These are phyloP conservation scores for Thalassiosira sp. DNA, from an alignment of 352 stramenopile genomes.

Conservation along the genomic window DNA sequence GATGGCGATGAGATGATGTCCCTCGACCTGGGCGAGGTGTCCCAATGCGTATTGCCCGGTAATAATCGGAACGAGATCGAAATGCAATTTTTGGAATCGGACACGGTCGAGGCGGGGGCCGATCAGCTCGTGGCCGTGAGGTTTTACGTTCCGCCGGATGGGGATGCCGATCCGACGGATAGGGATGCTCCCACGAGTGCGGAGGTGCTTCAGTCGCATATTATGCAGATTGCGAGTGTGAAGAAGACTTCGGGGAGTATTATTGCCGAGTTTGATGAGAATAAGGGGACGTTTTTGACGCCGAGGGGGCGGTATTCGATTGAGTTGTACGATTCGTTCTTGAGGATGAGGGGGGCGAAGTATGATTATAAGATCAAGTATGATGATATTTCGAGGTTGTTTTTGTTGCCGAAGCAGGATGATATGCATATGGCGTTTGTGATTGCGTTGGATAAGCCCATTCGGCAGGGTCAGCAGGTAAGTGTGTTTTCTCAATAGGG, in stretches of 20 bases:
- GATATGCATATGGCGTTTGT: conserved; percentile 97
- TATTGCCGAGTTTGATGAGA: conserved; percentile 96
- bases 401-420: conserved; percentile 96
- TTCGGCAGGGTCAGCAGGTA: conserved; percentile 96
- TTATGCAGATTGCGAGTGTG: conserved; percentile 85
- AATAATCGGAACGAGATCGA: conserved; percentile 98
- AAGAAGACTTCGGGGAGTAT: conserved; percentile 93
- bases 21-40: conserved; percentile 84
- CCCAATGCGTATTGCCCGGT: conserved; percentile 91
- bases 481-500: conserved; percentile 3
- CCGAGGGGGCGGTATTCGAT: conserved; percentile 96
- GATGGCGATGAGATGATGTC: conserved; percentile 82
- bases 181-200: conserved; percentile 83
- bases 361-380: conserved; percentile 99
- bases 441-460: conserved; percentile 97
- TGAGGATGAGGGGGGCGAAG: conserved; percentile 96
- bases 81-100: conserved; percentile 98
- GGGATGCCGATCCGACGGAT: conserved; percentile 75
- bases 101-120: conserved; percentile 92
- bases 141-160: conserved; percentile 91
- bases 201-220: conserved; percentile 81
- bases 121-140: conserved; percentile 91
- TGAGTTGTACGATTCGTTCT: conserved; percentile 94
- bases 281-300: conserved; percentile 96
- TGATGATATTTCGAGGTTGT: conserved; percentile 98